Evolutionary conservation across 306 rosid species (phyloP).

Genomic region (Medicago truncatula): MtrunA17r5.0-ANR NC_053048.1:12562501-12563000

Average conservation of each 20-base stretch:
- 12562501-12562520: too few relatives aligned
- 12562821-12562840: constrained; percentile 36
- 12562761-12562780: constrained; percentile 72
- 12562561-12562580: neutral
- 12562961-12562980: constrained; percentile 18
- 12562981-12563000: neutral
- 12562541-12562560: neutral
- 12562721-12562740: constrained; percentile 18
- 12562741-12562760: constrained; percentile 61
- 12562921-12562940: neutral
- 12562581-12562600: neutral
- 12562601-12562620: constrained; percentile 15
- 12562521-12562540: too few relatives aligned
- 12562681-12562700: constrained; percentile 22
- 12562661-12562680: constrained; percentile 8
- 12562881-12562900: constrained; percentile 17
- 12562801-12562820: constrained; percentile 48
- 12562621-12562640: neutral
- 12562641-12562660: constrained; percentile 26
- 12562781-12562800: constrained; percentile 81
- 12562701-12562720: constrained; percentile 4
- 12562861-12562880: constrained; percentile 9
- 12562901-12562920: constrained; percentile 4
- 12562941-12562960: neutral
- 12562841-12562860: constrained; percentile 20